Evolutionary conservation across 108 stramenopile species (phyloP).

Genomic region (Cyclostephanos tholiformis): DNA sequence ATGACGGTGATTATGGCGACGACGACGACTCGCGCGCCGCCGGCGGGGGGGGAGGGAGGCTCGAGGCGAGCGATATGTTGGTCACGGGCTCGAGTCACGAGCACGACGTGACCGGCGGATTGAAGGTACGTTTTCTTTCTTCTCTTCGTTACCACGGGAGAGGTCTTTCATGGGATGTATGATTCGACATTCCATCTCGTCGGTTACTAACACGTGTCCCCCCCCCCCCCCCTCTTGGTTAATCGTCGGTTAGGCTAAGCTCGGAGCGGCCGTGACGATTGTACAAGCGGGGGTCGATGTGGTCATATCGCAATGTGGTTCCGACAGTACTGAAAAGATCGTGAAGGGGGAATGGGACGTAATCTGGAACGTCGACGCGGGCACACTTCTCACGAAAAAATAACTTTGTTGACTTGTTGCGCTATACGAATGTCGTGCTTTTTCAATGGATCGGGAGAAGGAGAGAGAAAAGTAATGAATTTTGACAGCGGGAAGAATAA

Average conservation of each 20-base stretch:
- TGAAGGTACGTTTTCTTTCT: constrained; percentile 41
- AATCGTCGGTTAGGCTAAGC: constrained; percentile 54
- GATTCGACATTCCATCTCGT: not conserved
- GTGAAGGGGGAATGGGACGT: constrained; percentile 26
- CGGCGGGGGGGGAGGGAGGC: not conserved
- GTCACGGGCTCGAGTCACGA: constrained; percentile 70
- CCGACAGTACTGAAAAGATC: constrained; percentile 48
- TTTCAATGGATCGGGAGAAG: too few species aligned
- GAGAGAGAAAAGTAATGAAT: too few species aligned
- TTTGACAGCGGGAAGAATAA: too few species aligned
- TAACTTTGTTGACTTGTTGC: too few species aligned
- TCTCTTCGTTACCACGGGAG: not conserved
- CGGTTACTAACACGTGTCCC: not conserved
- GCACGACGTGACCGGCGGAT: constrained; percentile 86
- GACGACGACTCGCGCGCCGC: too few species aligned
- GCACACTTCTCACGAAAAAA: constrained; percentile 17
- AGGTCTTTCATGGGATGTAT: not conserved
- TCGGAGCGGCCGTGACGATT: constrained; percentile 58
- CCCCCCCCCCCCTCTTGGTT: not conserved
- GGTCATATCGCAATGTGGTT: constrained; percentile 57
- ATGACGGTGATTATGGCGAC: not conserved
- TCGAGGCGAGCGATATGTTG: constrained; percentile 15
- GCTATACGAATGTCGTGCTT: too few species aligned
- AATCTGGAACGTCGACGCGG: constrained; percentile 30
- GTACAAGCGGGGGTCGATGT: constrained; percentile 58